These are phyloP conservation scores for Triglochin maritima DNA, from an alignment of 106 monocot genomes.

Conservation along the genomic window DNA sequence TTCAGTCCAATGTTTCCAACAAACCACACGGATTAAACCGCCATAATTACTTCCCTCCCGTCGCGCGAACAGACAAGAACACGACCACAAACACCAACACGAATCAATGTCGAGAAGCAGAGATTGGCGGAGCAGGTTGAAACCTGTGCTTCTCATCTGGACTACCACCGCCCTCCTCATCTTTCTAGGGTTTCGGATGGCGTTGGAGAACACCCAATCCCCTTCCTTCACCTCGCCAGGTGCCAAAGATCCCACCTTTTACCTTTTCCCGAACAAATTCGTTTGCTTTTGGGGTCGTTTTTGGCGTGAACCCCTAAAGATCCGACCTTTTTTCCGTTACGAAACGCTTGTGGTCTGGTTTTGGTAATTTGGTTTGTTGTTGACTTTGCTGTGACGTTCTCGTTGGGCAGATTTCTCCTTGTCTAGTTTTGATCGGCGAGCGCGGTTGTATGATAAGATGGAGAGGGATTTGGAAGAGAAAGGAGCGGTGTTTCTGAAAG, in stretches of 20 bases:
- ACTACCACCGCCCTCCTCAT: constrained; percentile 19
- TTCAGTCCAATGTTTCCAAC: too few relatives aligned
- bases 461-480: constrained; percentile 62
- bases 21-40: too few relatives aligned
- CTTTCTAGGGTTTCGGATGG: constrained; percentile 15
- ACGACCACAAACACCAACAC: too few relatives aligned
- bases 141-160: constrained; percentile 28
- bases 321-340: not conserved
- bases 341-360: not conserved
- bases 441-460: constrained; percentile 69
- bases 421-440: constrained; percentile 33
- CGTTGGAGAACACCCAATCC: constrained; percentile 19
- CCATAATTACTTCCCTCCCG: too few relatives aligned
- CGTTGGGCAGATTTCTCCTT: not conserved
- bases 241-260: not conserved
- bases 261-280: not conserved
- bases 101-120: constrained; percentile 15
- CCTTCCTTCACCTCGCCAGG: constrained; percentile 7
- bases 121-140: not conserved
- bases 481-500: constrained; percentile 61
- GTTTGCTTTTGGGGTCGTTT: too few relatives aligned
- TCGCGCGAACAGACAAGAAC: too few relatives aligned
- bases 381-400: not conserved
- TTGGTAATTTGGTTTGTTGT: not conserved
- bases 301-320: not conserved